Conservation (phyloP, 2,329 filamentous ascomycete species). For the Pseudogymnoascus sp. region DNA sequence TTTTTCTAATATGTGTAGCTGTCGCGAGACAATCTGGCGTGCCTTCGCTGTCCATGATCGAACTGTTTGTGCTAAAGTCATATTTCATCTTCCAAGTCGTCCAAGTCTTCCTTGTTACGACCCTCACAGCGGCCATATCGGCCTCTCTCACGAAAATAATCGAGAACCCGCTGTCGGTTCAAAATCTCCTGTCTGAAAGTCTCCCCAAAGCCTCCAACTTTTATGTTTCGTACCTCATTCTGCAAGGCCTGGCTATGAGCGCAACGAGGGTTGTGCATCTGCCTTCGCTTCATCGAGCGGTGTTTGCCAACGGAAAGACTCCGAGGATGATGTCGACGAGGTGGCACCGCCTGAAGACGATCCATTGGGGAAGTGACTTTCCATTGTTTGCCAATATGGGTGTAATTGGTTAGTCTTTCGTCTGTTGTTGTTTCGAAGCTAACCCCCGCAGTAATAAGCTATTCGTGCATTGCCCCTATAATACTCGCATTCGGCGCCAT, state of each 20-base stretch:
- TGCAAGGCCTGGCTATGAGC: constrained; percentile 59
- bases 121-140: constrained; percentile 55
- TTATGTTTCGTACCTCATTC: constrained; percentile 62
- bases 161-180: constrained; percentile 42
- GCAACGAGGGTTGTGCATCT: constrained; percentile 54
- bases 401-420: constrained; percentile 43
- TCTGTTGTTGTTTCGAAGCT: constrained; percentile 7
- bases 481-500: constrained; percentile 58
- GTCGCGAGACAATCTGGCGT: constrained; percentile 55
- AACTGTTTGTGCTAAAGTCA: constrained; percentile 56
- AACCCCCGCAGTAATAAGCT: constrained; percentile 49
- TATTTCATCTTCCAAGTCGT: constrained; percentile 60
- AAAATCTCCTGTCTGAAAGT: constrained; percentile 46
- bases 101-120: constrained; percentile 64
- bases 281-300: constrained; percentile 48
- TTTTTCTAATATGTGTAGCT: constrained; percentile 31
- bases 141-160: constrained; percentile 48
- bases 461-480: constrained; percentile 60
- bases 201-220: constrained; percentile 61
- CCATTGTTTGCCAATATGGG: constrained; percentile 50
- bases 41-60: constrained; percentile 52
- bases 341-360: constrained; percentile 46
- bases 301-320: constrained; percentile 54
- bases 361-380: constrained; percentile 55
- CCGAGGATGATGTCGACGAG: constrained; percentile 54